phyloP scores from a whole-genome alignment of 75 land plant species.

The Sequoiadendron giganteum region DNA sequence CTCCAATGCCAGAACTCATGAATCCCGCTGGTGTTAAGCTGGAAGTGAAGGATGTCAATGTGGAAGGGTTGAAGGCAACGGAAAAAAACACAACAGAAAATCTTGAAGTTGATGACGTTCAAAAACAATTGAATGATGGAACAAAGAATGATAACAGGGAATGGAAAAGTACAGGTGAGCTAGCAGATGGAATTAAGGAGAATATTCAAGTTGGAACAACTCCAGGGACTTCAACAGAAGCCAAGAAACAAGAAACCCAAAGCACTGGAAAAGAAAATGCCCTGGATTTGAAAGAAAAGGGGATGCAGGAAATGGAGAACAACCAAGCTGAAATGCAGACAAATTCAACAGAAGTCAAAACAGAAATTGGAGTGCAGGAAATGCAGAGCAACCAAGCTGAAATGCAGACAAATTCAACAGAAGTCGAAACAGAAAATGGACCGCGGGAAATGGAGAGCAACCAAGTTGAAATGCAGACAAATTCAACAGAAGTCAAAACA shows the following conservation, averaged over 20 bases:
- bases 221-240: not conserved
- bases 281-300: too few species aligned
- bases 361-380: too few species aligned
- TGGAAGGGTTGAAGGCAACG: not conserved
- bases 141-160: conserved; percentile 6
- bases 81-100: not conserved
- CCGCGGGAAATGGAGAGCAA: too few species aligned
- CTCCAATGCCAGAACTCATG: not conserved
- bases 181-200: not conserved
- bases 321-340: too few species aligned
- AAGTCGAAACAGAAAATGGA: too few species aligned
- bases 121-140: conserved; percentile 4
- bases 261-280: not conserved
- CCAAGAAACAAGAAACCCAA: not conserved
- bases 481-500: too few species aligned
- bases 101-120: not conserved
- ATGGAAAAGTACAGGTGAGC: conserved; percentile 13
- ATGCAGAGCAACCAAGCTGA: too few species aligned
- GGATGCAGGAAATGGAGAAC: too few species aligned
- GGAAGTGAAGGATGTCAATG: conserved; percentile 6
- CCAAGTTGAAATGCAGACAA: too few species aligned
- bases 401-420: too few species aligned
- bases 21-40: not conserved
- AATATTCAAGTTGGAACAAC: not conserved
- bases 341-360: too few species aligned